These are phyloP conservation scores for Scheffersomyces titani DNA, from an alignment of 1,139 yeast species.

Conservation along the genomic window DNA sequence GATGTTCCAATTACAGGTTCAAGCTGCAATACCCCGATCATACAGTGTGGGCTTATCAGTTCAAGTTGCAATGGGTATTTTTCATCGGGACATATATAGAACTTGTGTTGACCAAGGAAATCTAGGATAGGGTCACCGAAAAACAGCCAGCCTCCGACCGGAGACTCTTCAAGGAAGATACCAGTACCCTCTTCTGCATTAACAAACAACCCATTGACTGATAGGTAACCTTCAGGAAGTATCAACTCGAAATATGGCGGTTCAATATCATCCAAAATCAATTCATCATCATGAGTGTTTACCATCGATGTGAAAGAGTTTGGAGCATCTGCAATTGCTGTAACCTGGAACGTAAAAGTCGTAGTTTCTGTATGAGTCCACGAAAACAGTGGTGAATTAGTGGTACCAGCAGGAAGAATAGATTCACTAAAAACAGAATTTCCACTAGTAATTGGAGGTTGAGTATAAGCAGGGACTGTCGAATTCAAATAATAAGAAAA, in stretches of 20 bases:
- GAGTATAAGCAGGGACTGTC: too few species aligned
- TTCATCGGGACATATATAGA: not conserved
- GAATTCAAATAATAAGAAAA: too few species aligned
- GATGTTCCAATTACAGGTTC: not conserved
- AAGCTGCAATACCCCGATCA: not conserved
- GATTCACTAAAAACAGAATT: too few species aligned
- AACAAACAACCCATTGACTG: not conserved
- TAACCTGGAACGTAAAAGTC: not conserved
- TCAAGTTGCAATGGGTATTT: not conserved
- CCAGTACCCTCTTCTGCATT: not conserved
- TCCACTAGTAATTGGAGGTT: too few species aligned
- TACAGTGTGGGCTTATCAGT: not conserved
- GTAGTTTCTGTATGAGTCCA: too few species aligned
- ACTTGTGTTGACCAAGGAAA: not conserved
- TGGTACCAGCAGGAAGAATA: too few species aligned
- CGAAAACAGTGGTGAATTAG: too few species aligned
- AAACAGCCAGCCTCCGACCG: not conserved
- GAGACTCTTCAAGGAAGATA: not conserved
- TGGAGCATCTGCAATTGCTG: not conserved
- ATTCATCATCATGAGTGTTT: not conserved
- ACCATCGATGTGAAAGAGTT: not conserved
- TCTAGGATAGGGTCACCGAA: not conserved
- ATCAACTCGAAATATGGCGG: not conserved
- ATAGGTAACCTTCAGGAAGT: not conserved
- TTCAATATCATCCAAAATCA: not conserved